Evolutionary conservation across 2,329 filamentous ascomycete genomes (phyloP).

Genomic region (Alternaria incomplexa): DNA sequence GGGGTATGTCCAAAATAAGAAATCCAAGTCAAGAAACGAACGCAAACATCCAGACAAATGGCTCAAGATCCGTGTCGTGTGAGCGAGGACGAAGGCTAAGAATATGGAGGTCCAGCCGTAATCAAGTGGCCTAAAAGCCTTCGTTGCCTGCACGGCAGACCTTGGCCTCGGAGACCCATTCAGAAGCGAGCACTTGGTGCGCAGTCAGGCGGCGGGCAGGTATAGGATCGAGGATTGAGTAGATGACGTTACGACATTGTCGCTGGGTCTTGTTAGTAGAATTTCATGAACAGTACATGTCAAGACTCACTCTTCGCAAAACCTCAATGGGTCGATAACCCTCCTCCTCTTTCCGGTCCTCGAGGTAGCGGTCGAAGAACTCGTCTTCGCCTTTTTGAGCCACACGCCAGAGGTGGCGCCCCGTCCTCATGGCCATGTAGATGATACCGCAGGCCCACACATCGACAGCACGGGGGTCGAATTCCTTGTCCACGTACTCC

Average conservation of each 20-base stretch:
- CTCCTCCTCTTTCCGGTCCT: conserved; percentile 90
- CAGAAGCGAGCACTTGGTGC: conserved; percentile 94
- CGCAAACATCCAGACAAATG: conserved; percentile 26
- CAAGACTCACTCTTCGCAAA: conserved; percentile 79
- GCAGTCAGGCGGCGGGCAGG: conserved; percentile 90
- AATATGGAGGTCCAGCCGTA: conserved; percentile 12
- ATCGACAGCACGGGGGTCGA: conserved; percentile 96
- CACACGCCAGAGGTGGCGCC: conserved; percentile 94
- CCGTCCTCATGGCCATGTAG: conserved; percentile 99
- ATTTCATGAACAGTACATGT: not conserved
- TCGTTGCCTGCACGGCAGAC: conserved; percentile 96
- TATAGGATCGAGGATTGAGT: conserved; percentile 96
- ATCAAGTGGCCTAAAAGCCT: conserved; percentile 68
- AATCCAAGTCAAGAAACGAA: conserved; percentile 28
- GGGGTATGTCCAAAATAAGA: conserved; percentile 43
- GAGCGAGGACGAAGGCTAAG: conserved; percentile 9
- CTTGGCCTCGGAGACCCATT: conserved; percentile 98
- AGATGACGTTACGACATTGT: conserved; percentile 97
- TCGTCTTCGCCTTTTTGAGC: conserved; percentile 97
- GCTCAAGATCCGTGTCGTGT: conserved; percentile 25
- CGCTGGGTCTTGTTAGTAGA: conserved; percentile 63
- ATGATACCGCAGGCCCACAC: conserved; percentile 99
- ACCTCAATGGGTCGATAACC: conserved; percentile 97
- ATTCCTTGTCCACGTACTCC: conserved; percentile 93
- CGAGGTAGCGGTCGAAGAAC: conserved; percentile 92